Percentiles rank a stretch among this genome's conserved stretches.
These are phyloP conservation scores for Hypoxylon subgilvum DNA, from an alignment of 495 filamentous ascomycete species.

Conservation along the genomic window DNA sequence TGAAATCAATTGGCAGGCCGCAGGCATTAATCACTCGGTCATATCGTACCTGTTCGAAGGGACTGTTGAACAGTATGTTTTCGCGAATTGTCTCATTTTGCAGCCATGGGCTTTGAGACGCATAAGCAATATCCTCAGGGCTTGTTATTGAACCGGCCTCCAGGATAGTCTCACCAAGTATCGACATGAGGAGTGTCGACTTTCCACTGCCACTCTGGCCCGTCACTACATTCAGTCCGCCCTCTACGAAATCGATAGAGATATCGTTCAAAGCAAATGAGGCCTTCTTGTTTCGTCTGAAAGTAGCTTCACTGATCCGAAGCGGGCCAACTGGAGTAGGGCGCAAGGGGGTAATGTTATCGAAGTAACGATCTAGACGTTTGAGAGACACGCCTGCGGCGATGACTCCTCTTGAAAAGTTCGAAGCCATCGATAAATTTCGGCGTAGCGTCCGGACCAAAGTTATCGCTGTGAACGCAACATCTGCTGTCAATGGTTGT, in stretches of 20 bases:
- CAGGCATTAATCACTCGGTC: slow-evolving; percentile 68
- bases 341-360: slow-evolving; percentile 47
- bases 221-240: slow-evolving; percentile 58
- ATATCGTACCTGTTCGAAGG: slow-evolving; percentile 57
- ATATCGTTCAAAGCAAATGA: slow-evolving; percentile 55
- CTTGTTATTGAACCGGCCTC: slow-evolving; percentile 52
- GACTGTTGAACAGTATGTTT: slow-evolving; percentile 63
- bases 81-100: slow-evolving; percentile 60
- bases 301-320: slow-evolving; percentile 47
- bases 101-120: slow-evolving; percentile 63
- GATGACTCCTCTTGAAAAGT: slow-evolving; percentile 47
- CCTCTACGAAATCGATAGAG: slow-evolving; percentile 56
- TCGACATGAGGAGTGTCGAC: slow-evolving; percentile 64
- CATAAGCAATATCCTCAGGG: slow-evolving; percentile 59
- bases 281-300: slow-evolving; percentile 53
- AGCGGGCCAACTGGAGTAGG: slow-evolving; percentile 52
- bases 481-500: slow-evolving; percentile 51
- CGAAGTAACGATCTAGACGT: slow-evolving; percentile 54
- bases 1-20: slow-evolving; percentile 66
- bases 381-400: slow-evolving; percentile 53
- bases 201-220: slow-evolving; percentile 68
- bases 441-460: slow-evolving; percentile 52
- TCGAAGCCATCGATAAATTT: slow-evolving; percentile 50
- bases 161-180: slow-evolving; percentile 65
- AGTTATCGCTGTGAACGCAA: slow-evolving; percentile 56